A percentile compares a stretch with the other conserved stretches of the same genome.
Conservation (phyloP, 345 rosid species). For the Pugionium cornutum region DNA sequence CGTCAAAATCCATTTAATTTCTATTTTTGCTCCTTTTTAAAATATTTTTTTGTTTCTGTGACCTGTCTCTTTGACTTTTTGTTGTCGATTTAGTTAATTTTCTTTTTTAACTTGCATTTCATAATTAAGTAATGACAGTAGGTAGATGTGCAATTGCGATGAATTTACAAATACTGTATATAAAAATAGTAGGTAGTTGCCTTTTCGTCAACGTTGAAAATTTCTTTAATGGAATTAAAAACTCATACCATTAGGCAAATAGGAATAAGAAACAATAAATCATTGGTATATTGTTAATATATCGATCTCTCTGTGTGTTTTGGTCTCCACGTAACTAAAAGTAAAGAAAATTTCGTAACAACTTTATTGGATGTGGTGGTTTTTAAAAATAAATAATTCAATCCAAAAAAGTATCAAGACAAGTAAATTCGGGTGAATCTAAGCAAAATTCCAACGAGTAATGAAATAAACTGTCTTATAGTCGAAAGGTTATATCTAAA, state of each 20-base stretch:
- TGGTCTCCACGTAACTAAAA: too few species aligned
- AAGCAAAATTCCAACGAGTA: too few species aligned
- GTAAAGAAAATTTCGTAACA: too few species aligned
- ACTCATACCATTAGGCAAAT: neutral
- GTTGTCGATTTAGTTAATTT: neutral
- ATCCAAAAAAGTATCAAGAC: too few species aligned
- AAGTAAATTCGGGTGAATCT: too few species aligned
- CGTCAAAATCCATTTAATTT: neutral
- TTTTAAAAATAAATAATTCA: too few species aligned
- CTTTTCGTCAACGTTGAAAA: neutral
- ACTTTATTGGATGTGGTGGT: too few species aligned
- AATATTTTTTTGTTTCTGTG: neutral
- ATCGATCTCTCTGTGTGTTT: too few species aligned
- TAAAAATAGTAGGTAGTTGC: neutral
- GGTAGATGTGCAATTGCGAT: slow-evolving; percentile 16
- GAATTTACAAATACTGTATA: neutral
- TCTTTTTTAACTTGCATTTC: neutral
- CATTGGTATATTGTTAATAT: too few species aligned
- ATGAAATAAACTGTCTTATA: too few species aligned
- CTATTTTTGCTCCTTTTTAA: neutral
- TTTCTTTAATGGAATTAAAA: neutral
- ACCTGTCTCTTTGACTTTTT: slow-evolving; percentile 34
- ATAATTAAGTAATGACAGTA: slow-evolving; percentile 20
- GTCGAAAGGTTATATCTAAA: too few species aligned
- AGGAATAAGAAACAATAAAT: too few species aligned